Conservation (phyloP, 148 eudicot species). For the Persicaria tinctoria region DNA sequence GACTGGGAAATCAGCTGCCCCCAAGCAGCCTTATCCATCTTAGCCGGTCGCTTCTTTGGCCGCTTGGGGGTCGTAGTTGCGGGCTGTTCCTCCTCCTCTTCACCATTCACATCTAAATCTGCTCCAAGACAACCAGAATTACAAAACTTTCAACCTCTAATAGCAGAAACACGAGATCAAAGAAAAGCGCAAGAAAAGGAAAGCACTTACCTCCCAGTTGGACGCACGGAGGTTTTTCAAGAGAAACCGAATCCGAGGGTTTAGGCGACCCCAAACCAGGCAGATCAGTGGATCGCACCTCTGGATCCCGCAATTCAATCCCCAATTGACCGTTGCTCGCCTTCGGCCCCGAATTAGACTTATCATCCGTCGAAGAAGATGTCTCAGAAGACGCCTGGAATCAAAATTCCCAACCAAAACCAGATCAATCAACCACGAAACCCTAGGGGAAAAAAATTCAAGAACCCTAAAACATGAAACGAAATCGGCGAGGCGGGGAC, state of each 20-base stretch:
- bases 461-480: constrained; percentile 5
- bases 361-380: constrained; percentile 52
- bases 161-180: neutral
- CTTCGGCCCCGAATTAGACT: constrained; percentile 26
- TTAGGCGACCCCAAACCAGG: constrained; percentile 19
- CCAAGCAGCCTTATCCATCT: constrained; percentile 51
- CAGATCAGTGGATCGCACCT: constrained; percentile 62
- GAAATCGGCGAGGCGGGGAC: neutral
- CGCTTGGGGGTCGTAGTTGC: constrained; percentile 27
- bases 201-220: constrained; percentile 31
- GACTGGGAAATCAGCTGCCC: constrained; percentile 84
- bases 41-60: constrained; percentile 38
- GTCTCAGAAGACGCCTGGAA: constrained; percentile 49
- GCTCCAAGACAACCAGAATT: constrained; percentile 19
- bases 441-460: neutral
- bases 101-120: constrained; percentile 31
- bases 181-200: constrained; percentile 18
- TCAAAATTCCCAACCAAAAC: constrained; percentile 9
- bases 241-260: constrained; percentile 28
- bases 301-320: constrained; percentile 34
- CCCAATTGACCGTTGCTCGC: constrained; percentile 26
- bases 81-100: constrained; percentile 31
- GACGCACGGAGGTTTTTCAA: constrained; percentile 35
- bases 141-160: constrained; percentile 5
- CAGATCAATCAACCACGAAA: neutral